phyloP scores from a whole-genome alignment of 768 basidiomycete genomes.

The Piloderma croceum region DNA sequence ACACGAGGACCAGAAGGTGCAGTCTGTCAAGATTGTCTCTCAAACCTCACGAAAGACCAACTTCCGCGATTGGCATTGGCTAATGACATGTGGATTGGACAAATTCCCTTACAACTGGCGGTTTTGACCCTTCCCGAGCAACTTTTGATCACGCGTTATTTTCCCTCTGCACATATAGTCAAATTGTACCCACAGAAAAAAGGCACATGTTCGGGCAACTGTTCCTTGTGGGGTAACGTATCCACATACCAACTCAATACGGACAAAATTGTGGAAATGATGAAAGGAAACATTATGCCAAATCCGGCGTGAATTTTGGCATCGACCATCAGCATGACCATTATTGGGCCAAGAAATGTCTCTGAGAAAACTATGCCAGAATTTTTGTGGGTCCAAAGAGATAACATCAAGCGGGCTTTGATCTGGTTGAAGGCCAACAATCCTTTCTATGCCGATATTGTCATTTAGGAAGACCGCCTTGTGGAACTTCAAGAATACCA shows the following conservation, averaged over 20 bases:
- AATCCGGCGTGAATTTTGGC: constrained; percentile 18
- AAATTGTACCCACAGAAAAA: constrained; percentile 32
- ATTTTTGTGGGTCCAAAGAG: constrained; percentile 21
- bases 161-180: constrained; percentile 28
- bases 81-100: constrained; percentile 37
- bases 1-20: too few species aligned
- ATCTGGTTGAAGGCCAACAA: constrained; percentile 32
- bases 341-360: constrained; percentile 20
- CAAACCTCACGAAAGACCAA: constrained; percentile 1
- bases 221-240: constrained; percentile 29
- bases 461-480: constrained; percentile 16
- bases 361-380: constrained; percentile 15
- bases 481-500: constrained; percentile 25
- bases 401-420: constrained; percentile 19
- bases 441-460: constrained; percentile 18
- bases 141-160: constrained; percentile 27
- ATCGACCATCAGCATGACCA: constrained; percentile 25
- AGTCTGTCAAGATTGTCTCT: constrained; percentile 9
- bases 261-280: constrained; percentile 16
- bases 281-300: constrained; percentile 23
- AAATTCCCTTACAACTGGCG: constrained; percentile 21
- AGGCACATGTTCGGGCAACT: constrained; percentile 10
- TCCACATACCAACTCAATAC: constrained; percentile 24
- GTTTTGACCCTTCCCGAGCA: constrained; percentile 30
- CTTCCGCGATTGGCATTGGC: constrained; percentile 24